Evolutionary conservation across 2,329 filamentous ascomycete genomes (phyloP).

Genomic region (Arthrobotrys conoides): DNA sequence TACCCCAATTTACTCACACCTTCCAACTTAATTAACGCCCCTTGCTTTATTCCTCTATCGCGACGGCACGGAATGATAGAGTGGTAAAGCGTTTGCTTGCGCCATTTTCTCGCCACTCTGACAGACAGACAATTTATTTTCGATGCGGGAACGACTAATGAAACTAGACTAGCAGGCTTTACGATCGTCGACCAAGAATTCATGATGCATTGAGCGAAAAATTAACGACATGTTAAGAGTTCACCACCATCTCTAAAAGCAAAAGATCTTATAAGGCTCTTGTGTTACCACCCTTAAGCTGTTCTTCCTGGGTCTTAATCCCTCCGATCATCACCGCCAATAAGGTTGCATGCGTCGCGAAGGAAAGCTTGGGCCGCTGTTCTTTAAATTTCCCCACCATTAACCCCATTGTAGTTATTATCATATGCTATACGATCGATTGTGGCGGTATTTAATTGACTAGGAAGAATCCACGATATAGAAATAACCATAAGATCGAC

Average conservation of each 20-base stretch:
- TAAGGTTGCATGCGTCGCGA: conserved; percentile 49
- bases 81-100: conserved; percentile 20
- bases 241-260: background rate
- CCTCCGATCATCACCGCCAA: conserved; percentile 31
- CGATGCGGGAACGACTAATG: conserved; percentile 27
- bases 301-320: conserved; percentile 41
- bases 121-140: conserved; percentile 21
- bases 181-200: conserved; percentile 18
- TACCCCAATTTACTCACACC: conserved; percentile 34
- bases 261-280: conserved; percentile 41
- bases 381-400: conserved; percentile 23
- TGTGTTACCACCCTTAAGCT: conserved; percentile 45
- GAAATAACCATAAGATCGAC: background rate
- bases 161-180: conserved; percentile 22
- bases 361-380: conserved; percentile 27
- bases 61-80: conserved; percentile 14
- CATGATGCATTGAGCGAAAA: background rate
- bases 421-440: conserved; percentile 12
- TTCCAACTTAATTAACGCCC: conserved; percentile 21
- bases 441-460: conserved; percentile 5
- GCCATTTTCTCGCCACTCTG: conserved; percentile 57
- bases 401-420: conserved; percentile 18
- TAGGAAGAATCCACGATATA: conserved; percentile 18
- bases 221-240: background rate
- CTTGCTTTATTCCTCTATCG: conserved; percentile 20